Conservation (phyloP, 169 alveolate species). For the Eimeria acervulina region DNA sequence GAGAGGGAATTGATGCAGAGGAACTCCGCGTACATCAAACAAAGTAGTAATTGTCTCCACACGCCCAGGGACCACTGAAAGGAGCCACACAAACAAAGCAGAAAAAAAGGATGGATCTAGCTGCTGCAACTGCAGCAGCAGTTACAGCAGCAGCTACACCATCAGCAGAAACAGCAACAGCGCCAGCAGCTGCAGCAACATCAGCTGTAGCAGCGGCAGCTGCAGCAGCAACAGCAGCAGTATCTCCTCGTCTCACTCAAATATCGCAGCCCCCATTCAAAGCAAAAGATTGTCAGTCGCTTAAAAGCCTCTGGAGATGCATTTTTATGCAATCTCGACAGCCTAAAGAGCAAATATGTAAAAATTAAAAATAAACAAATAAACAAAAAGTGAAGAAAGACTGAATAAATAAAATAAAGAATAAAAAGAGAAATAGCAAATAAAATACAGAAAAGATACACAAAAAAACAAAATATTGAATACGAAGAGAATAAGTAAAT, state of each 20-base stretch:
- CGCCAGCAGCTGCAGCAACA: too few species aligned
- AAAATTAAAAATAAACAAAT: background rate
- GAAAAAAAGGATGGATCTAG: background rate
- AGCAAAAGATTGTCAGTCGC: conserved; percentile 85
- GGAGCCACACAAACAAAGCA: too few species aligned
- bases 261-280: conserved; percentile 89
- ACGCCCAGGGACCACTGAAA: conserved; percentile 87
- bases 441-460: background rate
- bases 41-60: conserved; percentile 88
- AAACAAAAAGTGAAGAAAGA: too few species aligned
- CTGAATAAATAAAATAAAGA: too few species aligned
- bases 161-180: too few species aligned
- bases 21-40: conserved; percentile 87
- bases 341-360: background rate
- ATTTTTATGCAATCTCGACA: conserved; percentile 80
- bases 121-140: too few species aligned
- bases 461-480: background rate
- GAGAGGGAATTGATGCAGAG: conserved; percentile 87
- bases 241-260: conserved; percentile 52
- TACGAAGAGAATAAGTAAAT: background rate
- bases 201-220: too few species aligned
- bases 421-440: too few species aligned
- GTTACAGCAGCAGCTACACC: too few species aligned
- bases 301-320: conserved; percentile 85
- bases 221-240: too few species aligned